Conservation (phyloP, 352 stramenopile genomes). For the Phytophthora pinifolia region DNA sequence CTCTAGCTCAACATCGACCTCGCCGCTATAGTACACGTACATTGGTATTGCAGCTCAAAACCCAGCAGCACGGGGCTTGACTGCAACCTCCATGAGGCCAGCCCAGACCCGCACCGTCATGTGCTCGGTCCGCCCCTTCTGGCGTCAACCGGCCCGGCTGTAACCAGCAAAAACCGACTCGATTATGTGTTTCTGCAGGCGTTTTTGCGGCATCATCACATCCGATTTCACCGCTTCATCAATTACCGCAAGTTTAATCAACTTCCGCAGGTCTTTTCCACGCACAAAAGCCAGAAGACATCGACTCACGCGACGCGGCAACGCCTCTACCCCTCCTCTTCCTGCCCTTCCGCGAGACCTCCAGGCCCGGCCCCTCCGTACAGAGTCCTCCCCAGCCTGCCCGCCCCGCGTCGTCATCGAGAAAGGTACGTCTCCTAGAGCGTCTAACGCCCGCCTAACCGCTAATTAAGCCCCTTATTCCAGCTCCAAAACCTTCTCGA, state of each 20-base stretch:
- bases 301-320: too few species aligned
- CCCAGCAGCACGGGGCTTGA: too few species aligned
- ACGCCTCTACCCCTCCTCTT: too few species aligned
- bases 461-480: neutral
- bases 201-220: neutral
- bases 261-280: too few species aligned
- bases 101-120: too few species aligned
- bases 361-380: slow-evolving; percentile 3
- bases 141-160: slow-evolving; percentile 7
- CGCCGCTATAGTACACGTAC: too few species aligned
- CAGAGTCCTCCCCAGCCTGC: neutral
- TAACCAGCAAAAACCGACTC: slow-evolving; percentile 30
- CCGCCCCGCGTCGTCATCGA: neutral
- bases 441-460: too few species aligned
- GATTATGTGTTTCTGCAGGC: slow-evolving; percentile 22
- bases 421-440: too few species aligned
- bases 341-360: slow-evolving; percentile 1
- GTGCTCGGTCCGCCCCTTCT: slow-evolving; percentile 2
- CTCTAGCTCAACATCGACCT: too few species aligned
- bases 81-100: too few species aligned
- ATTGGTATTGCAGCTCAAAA: too few species aligned
- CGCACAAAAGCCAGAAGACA: too few species aligned
- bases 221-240: neutral
- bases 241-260: slow-evolving; percentile 4
- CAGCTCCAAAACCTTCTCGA: slow-evolving; percentile 8